These are phyloP conservation scores for Lipomyces anomalus DNA, from an alignment of 805 yeast genomes.

Conservation along the genomic window DNA sequence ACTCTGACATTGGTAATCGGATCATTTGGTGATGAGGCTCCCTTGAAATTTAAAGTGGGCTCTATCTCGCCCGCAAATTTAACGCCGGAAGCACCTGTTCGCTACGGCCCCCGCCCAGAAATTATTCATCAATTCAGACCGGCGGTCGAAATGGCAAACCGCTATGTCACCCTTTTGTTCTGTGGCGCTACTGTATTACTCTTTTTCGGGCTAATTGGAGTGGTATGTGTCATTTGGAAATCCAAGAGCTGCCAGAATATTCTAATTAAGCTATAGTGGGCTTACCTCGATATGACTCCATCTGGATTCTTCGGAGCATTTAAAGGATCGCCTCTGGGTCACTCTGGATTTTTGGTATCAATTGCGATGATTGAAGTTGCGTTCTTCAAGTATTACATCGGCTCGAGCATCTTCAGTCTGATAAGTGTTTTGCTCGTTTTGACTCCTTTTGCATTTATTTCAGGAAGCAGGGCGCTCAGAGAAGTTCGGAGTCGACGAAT, in stretches of 20 bases:
- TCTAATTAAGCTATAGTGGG: constrained; percentile 18
- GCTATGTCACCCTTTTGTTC: constrained; percentile 49
- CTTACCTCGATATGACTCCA: constrained; percentile 24
- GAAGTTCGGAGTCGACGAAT: constrained; percentile 31
- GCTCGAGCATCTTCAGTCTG: constrained; percentile 56
- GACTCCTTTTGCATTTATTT: constrained; percentile 49
- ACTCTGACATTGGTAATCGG: constrained; percentile 29
- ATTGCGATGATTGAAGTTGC: constrained; percentile 48
- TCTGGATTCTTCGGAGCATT: constrained; percentile 29
- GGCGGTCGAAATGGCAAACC: constrained; percentile 49
- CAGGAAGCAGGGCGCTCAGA: constrained; percentile 65
- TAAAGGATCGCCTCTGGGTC: constrained; percentile 36
- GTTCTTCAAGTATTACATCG: constrained; percentile 54
- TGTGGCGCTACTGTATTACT: constrained; percentile 41
- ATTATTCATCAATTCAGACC: constrained; percentile 56
- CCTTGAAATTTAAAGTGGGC: constrained; percentile 14
- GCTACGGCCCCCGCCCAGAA: constrained; percentile 48
- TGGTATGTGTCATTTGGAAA: constrained; percentile 7
- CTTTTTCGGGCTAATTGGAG: constrained; percentile 39
- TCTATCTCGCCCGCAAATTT: constrained; percentile 21
- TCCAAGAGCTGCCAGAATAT: background rate
- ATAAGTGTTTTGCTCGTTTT: constrained; percentile 44
- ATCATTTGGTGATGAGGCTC: constrained; percentile 27
- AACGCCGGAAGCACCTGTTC: background rate
- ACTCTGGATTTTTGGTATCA: constrained; percentile 43